phyloP scores from a whole-genome alignment of 2,329 filamentous ascomycete genomes.

The Fusarium temperatum region DNA sequence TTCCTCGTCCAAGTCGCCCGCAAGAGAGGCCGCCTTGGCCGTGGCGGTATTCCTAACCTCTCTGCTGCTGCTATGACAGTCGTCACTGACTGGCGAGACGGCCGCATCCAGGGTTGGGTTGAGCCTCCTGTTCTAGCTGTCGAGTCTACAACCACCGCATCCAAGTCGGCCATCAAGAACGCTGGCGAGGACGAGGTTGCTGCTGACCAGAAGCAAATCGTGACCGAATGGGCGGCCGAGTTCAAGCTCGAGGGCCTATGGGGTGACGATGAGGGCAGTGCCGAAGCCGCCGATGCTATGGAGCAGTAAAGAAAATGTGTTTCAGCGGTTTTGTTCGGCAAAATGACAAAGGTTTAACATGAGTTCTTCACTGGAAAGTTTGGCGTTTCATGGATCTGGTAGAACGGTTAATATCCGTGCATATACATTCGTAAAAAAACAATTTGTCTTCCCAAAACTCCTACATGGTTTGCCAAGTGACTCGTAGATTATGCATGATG shows the following conservation, averaged over 20 bases:
- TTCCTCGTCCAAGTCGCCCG: conserved; percentile 95
- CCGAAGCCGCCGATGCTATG: conserved; percentile 58
- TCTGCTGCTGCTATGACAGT: conserved; percentile 89
- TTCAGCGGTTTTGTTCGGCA: conserved; percentile 25
- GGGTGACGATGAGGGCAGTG: conserved; percentile 69
- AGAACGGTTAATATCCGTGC: conserved; percentile 42
- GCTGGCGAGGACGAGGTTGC: conserved; percentile 56
- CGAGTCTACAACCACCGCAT: conserved; percentile 46
- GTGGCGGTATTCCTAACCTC: conserved; percentile 90
- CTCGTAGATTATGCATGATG: conserved; percentile 26
- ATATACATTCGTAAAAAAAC: conserved; percentile 41
- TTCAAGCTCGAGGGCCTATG: conserved; percentile 95
- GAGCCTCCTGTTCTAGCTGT: conserved; percentile 76
- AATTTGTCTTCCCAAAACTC: conserved; percentile 39
- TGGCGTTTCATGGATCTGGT: conserved; percentile 47
- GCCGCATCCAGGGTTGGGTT: conserved; percentile 91
- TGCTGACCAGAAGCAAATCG: conserved; percentile 83
- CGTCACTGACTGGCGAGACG: conserved; percentile 96
- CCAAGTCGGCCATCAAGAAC: conserved; percentile 49
- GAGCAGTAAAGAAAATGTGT: conserved; percentile 52
- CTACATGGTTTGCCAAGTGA: conserved; percentile 18
- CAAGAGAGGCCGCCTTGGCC: conserved; percentile 88
- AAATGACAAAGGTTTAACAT: conserved; percentile 41
- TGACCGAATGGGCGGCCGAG: conserved; percentile 91
- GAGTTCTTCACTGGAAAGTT: conserved; percentile 44